phyloP scores from a whole-genome alignment of 2,329 filamentous ascomycete genomes.

The Lasiodiplodia sp. region DNA sequence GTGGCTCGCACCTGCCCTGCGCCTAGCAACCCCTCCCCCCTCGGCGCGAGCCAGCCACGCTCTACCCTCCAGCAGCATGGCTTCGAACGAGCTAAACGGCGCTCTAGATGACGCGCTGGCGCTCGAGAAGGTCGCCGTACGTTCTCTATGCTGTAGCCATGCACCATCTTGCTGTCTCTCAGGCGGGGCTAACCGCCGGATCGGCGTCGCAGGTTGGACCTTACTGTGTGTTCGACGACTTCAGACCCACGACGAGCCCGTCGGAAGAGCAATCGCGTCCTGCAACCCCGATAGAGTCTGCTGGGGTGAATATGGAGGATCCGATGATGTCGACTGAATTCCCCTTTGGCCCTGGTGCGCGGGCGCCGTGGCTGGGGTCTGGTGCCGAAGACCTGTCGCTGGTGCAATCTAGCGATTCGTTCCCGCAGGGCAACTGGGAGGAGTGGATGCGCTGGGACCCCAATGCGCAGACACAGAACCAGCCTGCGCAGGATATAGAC shows the following conservation, averaged over 20 bases:
- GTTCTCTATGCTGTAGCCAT: constrained; percentile 33
- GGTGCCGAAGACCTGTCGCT: constrained; percentile 44
- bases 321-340: constrained; percentile 45
- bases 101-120: constrained; percentile 45
- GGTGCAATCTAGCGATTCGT: constrained; percentile 39
- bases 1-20: constrained; percentile 15
- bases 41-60: constrained; percentile 22
- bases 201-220: constrained; percentile 43
- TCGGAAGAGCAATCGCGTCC: constrained; percentile 22
- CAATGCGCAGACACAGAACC: constrained; percentile 40
- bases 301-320: constrained; percentile 41
- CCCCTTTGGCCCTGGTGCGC: constrained; percentile 40
- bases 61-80: constrained; percentile 32
- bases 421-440: constrained; percentile 51
- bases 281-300: constrained; percentile 26
- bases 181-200: constrained; percentile 38
- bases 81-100: constrained; percentile 37
- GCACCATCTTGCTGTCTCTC: constrained; percentile 14
- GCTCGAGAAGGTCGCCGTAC: constrained; percentile 49
- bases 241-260: constrained; percentile 37
- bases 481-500: constrained; percentile 31
- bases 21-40: constrained; percentile 27
- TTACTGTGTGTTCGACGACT: constrained; percentile 48
- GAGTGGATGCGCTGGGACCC: constrained; percentile 59
- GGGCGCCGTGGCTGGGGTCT: constrained; percentile 44